A percentile compares a stretch with the other conserved stretches of the same genome.
Evolutionary conservation across 257 asterid genomes (phyloP).

Genomic region (Datura wrightii): DNA sequence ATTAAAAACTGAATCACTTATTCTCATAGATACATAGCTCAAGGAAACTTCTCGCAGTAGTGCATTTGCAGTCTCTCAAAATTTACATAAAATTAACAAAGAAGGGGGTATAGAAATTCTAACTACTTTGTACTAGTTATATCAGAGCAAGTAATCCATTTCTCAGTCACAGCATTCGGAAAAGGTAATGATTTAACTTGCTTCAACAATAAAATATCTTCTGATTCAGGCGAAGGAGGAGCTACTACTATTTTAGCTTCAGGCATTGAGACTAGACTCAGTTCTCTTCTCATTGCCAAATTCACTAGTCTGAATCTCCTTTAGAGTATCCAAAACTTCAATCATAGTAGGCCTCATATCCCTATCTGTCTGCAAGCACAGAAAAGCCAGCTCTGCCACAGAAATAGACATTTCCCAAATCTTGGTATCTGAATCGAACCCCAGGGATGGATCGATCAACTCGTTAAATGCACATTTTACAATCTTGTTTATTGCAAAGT

Average conservation of each 20-base stretch:
- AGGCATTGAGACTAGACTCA: not conserved
- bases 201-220: not conserved
- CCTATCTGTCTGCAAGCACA: not conserved
- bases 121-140: not conserved
- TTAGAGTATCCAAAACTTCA: not conserved
- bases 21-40: not conserved
- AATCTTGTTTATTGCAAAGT: slow-evolving; percentile 9
- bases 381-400: slow-evolving; percentile 28
- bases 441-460: slow-evolving; percentile 5
- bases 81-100: not conserved
- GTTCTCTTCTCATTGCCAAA: not conserved
- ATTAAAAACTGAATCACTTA: not conserved
- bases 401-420: not conserved
- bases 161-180: not conserved
- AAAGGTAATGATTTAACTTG: slow-evolving; percentile 9
- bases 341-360: slow-evolving; percentile 26
- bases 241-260: not conserved
- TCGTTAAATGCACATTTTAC: not conserved
- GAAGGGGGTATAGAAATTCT: not conserved
- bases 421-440: not conserved
- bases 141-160: not conserved
- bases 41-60: not conserved
- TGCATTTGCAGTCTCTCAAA: not conserved
- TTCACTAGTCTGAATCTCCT: slow-evolving; percentile 2
- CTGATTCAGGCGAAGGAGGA: slow-evolving; percentile 12